These are phyloP conservation scores for Penicillium subrubescens DNA, from an alignment of 495 filamentous ascomycete species.

Conservation along the genomic window DNA sequence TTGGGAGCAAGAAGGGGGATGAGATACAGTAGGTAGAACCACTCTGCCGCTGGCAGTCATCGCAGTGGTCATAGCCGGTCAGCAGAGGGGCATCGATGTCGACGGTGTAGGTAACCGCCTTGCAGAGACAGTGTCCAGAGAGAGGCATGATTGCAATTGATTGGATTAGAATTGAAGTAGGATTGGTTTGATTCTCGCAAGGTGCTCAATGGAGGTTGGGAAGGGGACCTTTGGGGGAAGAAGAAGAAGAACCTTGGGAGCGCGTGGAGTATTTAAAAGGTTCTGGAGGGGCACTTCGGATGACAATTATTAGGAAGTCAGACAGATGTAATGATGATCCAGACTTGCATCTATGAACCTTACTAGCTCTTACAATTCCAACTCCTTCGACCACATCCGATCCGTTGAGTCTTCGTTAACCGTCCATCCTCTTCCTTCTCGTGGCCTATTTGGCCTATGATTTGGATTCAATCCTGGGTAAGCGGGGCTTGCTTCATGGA, in stretches of 20 bases:
- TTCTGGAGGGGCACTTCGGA: background rate
- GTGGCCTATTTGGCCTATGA: background rate
- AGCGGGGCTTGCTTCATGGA: background rate
- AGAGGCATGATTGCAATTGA: conserved; percentile 57
- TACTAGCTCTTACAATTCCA: background rate
- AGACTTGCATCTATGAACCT: background rate
- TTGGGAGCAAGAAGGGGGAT: no score
- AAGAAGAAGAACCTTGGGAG: conserved; percentile 17
- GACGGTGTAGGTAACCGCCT: conserved; percentile 64
- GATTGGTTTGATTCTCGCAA: conserved; percentile 29
- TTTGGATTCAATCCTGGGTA: background rate
- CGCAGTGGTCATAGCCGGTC: conserved; percentile 69
- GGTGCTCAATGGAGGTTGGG: conserved; percentile 27
- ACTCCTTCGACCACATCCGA: background rate
- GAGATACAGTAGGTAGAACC: conserved; percentile 68
- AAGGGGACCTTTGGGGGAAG: conserved; percentile 32
- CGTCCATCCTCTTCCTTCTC: background rate
- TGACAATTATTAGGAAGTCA: background rate
- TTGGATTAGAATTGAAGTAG: background rate
- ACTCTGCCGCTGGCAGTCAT: conserved; percentile 70
- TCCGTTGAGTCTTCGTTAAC: background rate
- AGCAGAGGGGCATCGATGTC: conserved; percentile 56
- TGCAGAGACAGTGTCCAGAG: conserved; percentile 71
- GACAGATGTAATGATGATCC: background rate
- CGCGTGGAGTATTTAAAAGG: conserved; percentile 34